These are phyloP conservation scores for Acacia pycnantha DNA, from an alignment of 331 rosid genomes.

Conservation along the genomic window DNA sequence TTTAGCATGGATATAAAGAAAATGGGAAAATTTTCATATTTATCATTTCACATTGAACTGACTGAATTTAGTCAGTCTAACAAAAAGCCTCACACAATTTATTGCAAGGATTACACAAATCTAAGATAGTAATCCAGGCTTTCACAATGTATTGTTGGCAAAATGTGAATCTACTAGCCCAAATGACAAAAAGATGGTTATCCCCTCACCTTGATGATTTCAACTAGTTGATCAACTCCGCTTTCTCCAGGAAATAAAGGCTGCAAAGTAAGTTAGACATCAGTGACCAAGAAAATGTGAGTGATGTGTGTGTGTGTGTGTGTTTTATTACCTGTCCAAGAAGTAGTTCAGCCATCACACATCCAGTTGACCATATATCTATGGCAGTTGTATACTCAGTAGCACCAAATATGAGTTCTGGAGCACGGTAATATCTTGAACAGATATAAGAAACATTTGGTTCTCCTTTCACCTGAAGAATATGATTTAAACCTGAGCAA, in stretches of 20 bases:
- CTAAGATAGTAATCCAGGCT: conserved; percentile 21
- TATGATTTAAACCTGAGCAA: conserved; percentile 21
- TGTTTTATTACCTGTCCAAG: conserved; percentile 84
- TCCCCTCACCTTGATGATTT: conserved; percentile 81
- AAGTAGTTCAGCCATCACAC: conserved; percentile 94
- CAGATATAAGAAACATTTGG: conserved; percentile 93
- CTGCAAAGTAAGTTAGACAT: conserved; percentile 51
- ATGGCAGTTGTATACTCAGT: conserved; percentile 90
- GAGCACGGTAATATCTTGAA: conserved; percentile 96
- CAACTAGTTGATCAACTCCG: conserved; percentile 95
- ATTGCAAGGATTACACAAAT: conserved; percentile 9
- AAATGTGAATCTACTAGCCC: not conserved
- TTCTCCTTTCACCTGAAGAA: conserved; percentile 87
- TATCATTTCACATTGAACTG: conserved; percentile 1
- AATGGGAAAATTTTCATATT: conserved; percentile 12
- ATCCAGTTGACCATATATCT: conserved; percentile 97
- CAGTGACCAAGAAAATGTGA: conserved; percentile 17
- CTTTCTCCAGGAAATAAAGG: conserved; percentile 95
- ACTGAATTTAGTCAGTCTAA: not conserved
- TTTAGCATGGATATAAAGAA: conserved; percentile 13
- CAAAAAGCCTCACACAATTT: not conserved
- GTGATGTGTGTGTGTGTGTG: not conserved
- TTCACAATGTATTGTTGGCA: not conserved
- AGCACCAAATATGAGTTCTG: conserved; percentile 92
- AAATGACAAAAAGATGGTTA: not conserved